Percentiles rank a stretch among this genome's conserved stretches.
These are phyloP conservation scores for Vanderwaltozyma verrucispora DNA, from an alignment of 805 yeast species.

Conservation along the genomic window DNA sequence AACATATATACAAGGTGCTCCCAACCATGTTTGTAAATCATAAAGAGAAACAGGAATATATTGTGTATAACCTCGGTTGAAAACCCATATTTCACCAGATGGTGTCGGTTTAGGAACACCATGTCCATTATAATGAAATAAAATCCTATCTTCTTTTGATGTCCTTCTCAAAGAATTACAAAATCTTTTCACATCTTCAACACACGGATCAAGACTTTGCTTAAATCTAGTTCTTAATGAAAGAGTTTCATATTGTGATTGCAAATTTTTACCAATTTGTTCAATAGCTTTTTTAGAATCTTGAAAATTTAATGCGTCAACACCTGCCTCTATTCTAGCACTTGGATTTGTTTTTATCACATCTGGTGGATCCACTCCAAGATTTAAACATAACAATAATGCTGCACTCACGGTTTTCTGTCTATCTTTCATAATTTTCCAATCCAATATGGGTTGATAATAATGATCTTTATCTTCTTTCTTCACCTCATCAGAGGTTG, in stretches of 20 bases:
- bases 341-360: slow-evolving; percentile 86
- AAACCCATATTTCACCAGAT: slow-evolving; percentile 97
- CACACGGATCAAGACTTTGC: slow-evolving; percentile 87
- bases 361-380: slow-evolving; percentile 98
- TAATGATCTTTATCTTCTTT: slow-evolving; percentile 33
- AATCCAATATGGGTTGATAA: slow-evolving; percentile 69
- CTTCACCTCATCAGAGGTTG: slow-evolving; percentile 48
- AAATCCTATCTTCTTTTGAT: slow-evolving; percentile 85
- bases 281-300: slow-evolving; percentile 89
- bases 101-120: slow-evolving; percentile 98
- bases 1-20: slow-evolving; percentile 93
- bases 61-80: slow-evolving; percentile 93
- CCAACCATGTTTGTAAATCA: slow-evolving; percentile 93
- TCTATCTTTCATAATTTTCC: slow-evolving; percentile 86
- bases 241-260: slow-evolving; percentile 79
- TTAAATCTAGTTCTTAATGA: slow-evolving; percentile 83
- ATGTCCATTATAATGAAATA: slow-evolving; percentile 95
- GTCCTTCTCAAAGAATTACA: slow-evolving; percentile 81
- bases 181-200: slow-evolving; percentile 87
- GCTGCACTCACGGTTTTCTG: slow-evolving; percentile 93
- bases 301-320: slow-evolving; percentile 70
- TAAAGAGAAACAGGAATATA: slow-evolving; percentile 93
- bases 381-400: slow-evolving; percentile 74
- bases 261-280: slow-evolving; percentile 79
- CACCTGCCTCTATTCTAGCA: slow-evolving; percentile 87